These are phyloP conservation scores for Ophiosphaerella korrae DNA, from an alignment of 2,329 filamentous ascomycete species.

Conservation along the genomic window DNA sequence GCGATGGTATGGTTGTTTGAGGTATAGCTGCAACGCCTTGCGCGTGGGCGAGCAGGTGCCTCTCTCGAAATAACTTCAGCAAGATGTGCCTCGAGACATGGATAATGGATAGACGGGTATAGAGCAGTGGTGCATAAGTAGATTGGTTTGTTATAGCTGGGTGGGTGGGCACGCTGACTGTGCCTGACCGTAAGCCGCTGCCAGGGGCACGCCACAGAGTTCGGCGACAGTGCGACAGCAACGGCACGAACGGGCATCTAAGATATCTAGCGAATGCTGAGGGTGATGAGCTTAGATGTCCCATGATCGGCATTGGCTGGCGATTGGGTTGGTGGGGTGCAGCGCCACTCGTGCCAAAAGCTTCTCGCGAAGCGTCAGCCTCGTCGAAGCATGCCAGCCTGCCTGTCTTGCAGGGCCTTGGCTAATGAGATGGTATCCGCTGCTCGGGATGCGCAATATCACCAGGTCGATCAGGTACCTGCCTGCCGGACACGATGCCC, in stretches of 20 bases:
- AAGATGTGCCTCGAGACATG: slow-evolving; percentile 1
- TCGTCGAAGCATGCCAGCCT: too few species aligned
- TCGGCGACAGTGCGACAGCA: too few species aligned
- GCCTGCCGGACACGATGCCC: not conserved
- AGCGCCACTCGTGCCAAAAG: too few species aligned
- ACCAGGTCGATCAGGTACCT: slow-evolving; percentile 1
- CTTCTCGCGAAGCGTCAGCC: too few species aligned
- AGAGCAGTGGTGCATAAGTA: not conserved
- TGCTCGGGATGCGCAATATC: not conserved
- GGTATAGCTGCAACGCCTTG: not conserved
- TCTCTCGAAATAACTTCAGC: slow-evolving; percentile 7
- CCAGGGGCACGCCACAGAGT: not conserved
- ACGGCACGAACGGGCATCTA: too few species aligned
- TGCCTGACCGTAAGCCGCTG: not conserved
- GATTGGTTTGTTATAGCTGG: not conserved
- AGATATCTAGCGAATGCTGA: too few species aligned
- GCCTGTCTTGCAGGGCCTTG: not conserved
- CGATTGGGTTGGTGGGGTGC: too few species aligned
- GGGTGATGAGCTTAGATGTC: too few species aligned
- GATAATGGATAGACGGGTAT: not conserved
- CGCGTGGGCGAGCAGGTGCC: slow-evolving; percentile 3
- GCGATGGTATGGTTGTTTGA: not conserved
- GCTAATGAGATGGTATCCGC: not conserved
- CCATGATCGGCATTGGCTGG: not conserved
- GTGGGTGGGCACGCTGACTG: slow-evolving; percentile 3